Evolutionary conservation across 2,329 filamentous ascomycete genomes (phyloP), one percentile per base, ranked within the genome.

Genomic region (Xylariaceae sp.): DNA sequence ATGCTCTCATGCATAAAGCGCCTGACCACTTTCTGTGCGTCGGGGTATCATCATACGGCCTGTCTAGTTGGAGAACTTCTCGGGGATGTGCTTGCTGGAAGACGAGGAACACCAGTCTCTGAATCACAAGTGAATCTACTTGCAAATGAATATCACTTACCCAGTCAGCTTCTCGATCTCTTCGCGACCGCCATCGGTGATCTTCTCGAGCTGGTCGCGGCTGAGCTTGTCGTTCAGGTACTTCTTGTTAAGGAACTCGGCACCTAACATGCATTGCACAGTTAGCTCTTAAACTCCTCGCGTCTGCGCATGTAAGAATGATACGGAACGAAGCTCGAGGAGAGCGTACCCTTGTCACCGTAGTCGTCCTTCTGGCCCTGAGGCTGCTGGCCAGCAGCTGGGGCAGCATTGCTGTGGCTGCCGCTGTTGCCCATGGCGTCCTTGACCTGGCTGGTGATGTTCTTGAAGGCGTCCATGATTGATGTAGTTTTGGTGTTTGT

Each of bases 111-210:
- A 16, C 45, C 25, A 35, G 22, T 20, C 16, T 21, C 3, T 20
- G 16, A 22, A 19, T 21, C 22, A n/a, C 7, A 7, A 20, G 25
- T 14, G 12, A 17, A n/a, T 19, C 5, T 10, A 5, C 11, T 33
- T 4, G 14, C 10, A 32, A 16, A 22, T n/a, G 12, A 37, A 17
- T 6, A 10, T 4, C 16, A n/a, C 60, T 40, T 57, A 68, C 65
- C 67, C 68, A 21, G 67, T 67, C 5, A 53, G 27, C 61, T 70
- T 70, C 60, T 71, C 67, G 46, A 64, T 66, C 14, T 51, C 46
- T 14, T 47, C 44, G 16, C 68, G 65, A 1, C 48, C 54, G 42
- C 59, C 58, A 42, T 65, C 61, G 22, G 61, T 61, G 22, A 50
- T 52, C 25, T 57, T 51, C 51, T 58, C 59, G 37, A 63, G 53